Base-by-base conservation (phyloP, 2,329 filamentous ascomycete genomes). In the Juglanconis sp. region DNA sequence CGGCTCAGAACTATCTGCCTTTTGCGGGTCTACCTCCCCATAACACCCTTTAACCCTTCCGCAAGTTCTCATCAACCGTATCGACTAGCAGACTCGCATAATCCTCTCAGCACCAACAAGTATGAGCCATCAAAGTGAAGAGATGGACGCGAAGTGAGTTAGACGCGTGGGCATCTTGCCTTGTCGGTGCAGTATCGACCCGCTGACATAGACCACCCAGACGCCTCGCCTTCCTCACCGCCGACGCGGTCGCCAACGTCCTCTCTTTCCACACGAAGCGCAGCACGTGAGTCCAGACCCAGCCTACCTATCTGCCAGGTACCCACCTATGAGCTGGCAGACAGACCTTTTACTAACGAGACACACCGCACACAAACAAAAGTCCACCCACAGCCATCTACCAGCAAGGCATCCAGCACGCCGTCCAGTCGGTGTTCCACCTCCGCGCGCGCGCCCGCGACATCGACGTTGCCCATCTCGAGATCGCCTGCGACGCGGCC, bases 401-500 rank as follows among this genome's bases (percentile, higher is more conserved):
- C 46, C 13, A 30, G 10, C 4, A 7, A 0, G 15, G 52, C 24
- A 31, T 61, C 32, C n/a, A 46, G 1, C 6, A 48, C 31, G 36
- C 36, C 9, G 44, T 60, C 15, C 17, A 40, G 3, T 11, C 13
- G 10, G 17, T 56, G 1, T 53, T 61, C 10, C 50, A 48, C 15
- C 55, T 61, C 24, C 52, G 35, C 7, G 11, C 24, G 11, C 24
- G n/a, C 2, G 59, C 59, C 30, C n/a, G 10, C 5, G 56, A 61
- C 56, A 31, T 11, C 9, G 17, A 50, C 6, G 31, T 57, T 15
- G 59, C 59, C 11, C 52, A 59, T 51, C 11, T 61, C 10, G 59
- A 61, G 32, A 58, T 61, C 4, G 51, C 57, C 32, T 38, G 44
- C 5, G 59, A 61, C n/a, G 59, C 59, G 13, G 59, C 59, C 24